These are phyloP conservation scores for Phaseolus lunatus DNA, from an alignment of 306 rosid genomes.

Conservation along the genomic window DNA sequence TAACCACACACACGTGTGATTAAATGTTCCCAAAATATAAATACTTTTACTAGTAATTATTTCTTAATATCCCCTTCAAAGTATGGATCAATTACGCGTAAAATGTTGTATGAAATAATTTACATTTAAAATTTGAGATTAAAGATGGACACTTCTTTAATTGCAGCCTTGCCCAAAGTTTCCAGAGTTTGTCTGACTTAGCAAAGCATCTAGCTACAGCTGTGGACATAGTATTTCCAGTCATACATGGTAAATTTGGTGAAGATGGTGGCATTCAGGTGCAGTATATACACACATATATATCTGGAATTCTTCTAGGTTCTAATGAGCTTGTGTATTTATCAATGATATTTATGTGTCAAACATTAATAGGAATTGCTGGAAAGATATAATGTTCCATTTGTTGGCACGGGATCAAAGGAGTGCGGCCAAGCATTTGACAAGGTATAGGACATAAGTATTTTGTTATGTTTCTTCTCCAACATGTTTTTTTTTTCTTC, in stretches of 20 bases:
- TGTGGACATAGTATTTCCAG: constrained; percentile 93
- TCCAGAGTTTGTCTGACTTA: constrained; percentile 69
- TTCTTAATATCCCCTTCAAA: constrained; percentile 10
- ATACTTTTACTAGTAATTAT: constrained; percentile 15
- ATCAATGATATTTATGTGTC: constrained; percentile 42
- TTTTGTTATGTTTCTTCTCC: constrained; percentile 13
- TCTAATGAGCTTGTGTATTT: constrained; percentile 1
- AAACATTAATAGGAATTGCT: constrained; percentile 70
- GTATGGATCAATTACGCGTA: constrained; percentile 16
- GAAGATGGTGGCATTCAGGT: constrained; percentile 99
- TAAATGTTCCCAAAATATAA: constrained; percentile 18
- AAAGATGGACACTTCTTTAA: constrained; percentile 42
- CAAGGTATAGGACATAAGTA: constrained; percentile 61
- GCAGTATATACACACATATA: not conserved
- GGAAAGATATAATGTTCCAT: constrained; percentile 83
- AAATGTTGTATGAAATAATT: constrained; percentile 5
- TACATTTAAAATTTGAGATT: constrained; percentile 8
- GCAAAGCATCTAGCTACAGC: constrained; percentile 79
- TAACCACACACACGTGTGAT: not conserved
- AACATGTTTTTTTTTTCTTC: constrained; percentile 6
- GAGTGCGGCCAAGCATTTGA: constrained; percentile 88
- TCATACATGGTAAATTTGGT: constrained; percentile 92
- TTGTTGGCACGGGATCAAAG: constrained; percentile 92
- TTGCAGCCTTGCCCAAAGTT: constrained; percentile 92
- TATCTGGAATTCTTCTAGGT: constrained; percentile 27